Evolutionary conservation across 208 protist species (phyloP).

Genomic region (Leishmania mexicana): DNA sequence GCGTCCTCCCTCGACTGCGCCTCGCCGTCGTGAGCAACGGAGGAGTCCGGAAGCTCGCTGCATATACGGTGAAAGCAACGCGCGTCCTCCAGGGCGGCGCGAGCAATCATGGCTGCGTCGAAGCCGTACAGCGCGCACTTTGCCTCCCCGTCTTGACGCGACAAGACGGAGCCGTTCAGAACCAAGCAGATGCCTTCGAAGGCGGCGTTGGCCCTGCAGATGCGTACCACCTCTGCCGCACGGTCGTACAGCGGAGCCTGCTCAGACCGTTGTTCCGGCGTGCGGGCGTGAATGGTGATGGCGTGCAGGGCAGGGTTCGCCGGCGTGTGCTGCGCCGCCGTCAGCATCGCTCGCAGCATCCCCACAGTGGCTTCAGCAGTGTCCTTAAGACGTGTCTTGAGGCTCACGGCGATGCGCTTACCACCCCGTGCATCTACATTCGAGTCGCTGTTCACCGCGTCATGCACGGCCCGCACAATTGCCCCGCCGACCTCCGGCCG

Average conservation of each 20-base stretch:
- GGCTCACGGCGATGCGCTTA: slow-evolving; percentile 60
- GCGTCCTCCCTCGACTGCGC: slow-evolving; percentile 15
- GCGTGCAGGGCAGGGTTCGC: slow-evolving; percentile 55
- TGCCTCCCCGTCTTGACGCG: slow-evolving; percentile 43
- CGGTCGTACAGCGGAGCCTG: slow-evolving; percentile 58
- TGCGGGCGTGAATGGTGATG: slow-evolving; percentile 88
- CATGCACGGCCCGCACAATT: slow-evolving; percentile 71
- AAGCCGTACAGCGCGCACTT: slow-evolving; percentile 69
- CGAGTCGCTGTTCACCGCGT: slow-evolving; percentile 35
- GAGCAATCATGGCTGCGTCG: slow-evolving; percentile 94
- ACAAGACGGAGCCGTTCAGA: slow-evolving; percentile 65
- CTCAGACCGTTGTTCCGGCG: slow-evolving; percentile 60
- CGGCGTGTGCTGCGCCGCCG: slow-evolving; percentile 44
- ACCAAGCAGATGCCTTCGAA: slow-evolving; percentile 64
- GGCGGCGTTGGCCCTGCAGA: slow-evolving; percentile 30
- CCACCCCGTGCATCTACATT: slow-evolving; percentile 22
- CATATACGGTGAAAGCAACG: slow-evolving; percentile 73
- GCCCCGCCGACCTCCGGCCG: slow-evolving; percentile 51
- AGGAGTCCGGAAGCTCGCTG: not conserved
- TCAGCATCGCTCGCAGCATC: slow-evolving; percentile 71
- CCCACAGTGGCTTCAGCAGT: slow-evolving; percentile 55
- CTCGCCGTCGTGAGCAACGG: not conserved
- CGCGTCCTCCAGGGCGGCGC: slow-evolving; percentile 95
- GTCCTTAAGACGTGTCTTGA: slow-evolving; percentile 77
- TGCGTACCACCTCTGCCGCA: slow-evolving; percentile 49